Evolutionary conservation across 2,329 filamentous ascomycete genomes (phyloP).

Genomic region (Penicillium sp.): DNA sequence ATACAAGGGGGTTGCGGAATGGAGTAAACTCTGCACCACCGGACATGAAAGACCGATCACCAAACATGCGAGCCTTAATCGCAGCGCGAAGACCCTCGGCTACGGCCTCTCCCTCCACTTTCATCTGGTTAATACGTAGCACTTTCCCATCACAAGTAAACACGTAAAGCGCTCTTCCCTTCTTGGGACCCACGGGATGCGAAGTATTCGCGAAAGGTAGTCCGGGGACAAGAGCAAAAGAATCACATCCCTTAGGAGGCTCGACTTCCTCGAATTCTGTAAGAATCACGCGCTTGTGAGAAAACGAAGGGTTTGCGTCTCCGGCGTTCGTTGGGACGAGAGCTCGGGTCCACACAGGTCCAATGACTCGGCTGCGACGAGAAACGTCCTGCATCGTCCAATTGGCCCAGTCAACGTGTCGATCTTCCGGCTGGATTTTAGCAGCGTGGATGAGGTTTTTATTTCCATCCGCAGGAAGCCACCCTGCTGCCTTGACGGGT

Average conservation of each 20-base stretch:
- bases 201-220: slow-evolving; percentile 40
- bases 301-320: slow-evolving; percentile 24
- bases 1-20: slow-evolving; percentile 42
- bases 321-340: slow-evolving; percentile 26
- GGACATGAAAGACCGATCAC: slow-evolving; percentile 32
- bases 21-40: slow-evolving; percentile 30
- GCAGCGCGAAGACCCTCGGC: slow-evolving; percentile 42
- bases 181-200: slow-evolving; percentile 30
- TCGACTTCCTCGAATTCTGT: slow-evolving; percentile 40
- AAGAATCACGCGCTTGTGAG: slow-evolving; percentile 43
- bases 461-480: slow-evolving; percentile 28
- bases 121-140: slow-evolving; percentile 43
- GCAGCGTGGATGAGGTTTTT: slow-evolving; percentile 61
- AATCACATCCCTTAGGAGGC: slow-evolving; percentile 28
- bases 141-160: slow-evolving; percentile 42
- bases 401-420: slow-evolving; percentile 63
- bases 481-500: slow-evolving; percentile 51
- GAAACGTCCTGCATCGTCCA: slow-evolving; percentile 61
- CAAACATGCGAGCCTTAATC: slow-evolving; percentile 45
- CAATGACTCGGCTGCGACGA: slow-evolving; percentile 63
- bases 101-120: slow-evolving; percentile 44
- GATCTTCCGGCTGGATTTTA: slow-evolving; percentile 71
- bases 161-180: slow-evolving; percentile 38
- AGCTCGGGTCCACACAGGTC: slow-evolving; percentile 66
- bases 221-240: slow-evolving; percentile 38